These are phyloP conservation scores for Thielaviopsis euricoi DNA, from an alignment of 2,329 filamentous ascomycete genomes.

Conservation along the genomic window DNA sequence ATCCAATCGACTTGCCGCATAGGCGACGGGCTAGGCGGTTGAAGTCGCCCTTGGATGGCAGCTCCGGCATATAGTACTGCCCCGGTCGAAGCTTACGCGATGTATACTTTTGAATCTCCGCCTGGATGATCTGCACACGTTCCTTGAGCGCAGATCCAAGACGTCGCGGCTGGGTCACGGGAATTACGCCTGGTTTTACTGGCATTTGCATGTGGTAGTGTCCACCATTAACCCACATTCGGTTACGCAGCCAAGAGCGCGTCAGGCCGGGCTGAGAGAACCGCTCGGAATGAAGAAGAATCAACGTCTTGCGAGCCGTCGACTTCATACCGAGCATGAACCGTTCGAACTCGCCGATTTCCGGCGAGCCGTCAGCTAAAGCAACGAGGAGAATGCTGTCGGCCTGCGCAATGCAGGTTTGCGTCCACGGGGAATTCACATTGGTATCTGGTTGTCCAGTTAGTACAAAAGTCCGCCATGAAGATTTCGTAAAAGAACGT, in stretches of 20 bases:
- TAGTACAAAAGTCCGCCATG: constrained; percentile 16
- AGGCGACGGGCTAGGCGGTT: constrained; percentile 78
- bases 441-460: constrained; percentile 54
- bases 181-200: constrained; percentile 4
- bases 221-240: constrained; percentile 94
- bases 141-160: constrained; percentile 81
- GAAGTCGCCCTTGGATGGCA: constrained; percentile 91
- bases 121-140: constrained; percentile 82
- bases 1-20: constrained; percentile 83
- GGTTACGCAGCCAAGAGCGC: constrained; percentile 75
- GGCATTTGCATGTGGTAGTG: constrained; percentile 94
- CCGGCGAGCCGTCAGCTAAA: constrained; percentile 73
- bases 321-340: constrained; percentile 96
- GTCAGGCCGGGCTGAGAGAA: constrained; percentile 77
- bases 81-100: constrained; percentile 80
- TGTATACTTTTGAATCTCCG: constrained; percentile 96
- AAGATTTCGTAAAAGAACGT: constrained; percentile 8
- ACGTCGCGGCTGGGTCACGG: constrained; percentile 36
- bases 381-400: constrained; percentile 92
- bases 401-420: constrained; percentile 91
- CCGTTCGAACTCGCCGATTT: constrained; percentile 88
- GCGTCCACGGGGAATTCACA: constrained; percentile 95
- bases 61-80: constrained; percentile 78
- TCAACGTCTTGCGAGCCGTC: constrained; percentile 81
- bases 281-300: constrained; percentile 74